A percentile compares a stretch with the other conserved stretches of the same genome.
phyloP scores from a whole-genome alignment of 306 rosid species.

The Fragaria nilgerrensis region DNA sequence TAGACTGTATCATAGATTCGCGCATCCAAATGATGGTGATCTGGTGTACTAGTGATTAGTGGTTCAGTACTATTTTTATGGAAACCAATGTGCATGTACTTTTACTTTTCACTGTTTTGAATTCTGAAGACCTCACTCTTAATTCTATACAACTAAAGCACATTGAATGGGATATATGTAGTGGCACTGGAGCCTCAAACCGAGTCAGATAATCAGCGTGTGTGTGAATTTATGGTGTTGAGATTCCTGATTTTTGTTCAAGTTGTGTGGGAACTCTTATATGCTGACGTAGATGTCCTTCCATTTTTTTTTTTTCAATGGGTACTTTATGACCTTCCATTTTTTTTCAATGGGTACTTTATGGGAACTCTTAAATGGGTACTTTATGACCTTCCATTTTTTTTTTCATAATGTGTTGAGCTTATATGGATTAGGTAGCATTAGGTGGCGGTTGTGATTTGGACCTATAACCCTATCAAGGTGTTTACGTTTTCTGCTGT shows the following conservation, averaged over 20 bases:
- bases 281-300: background rate
- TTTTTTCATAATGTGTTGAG: background rate
- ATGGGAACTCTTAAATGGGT: background rate
- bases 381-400: background rate
- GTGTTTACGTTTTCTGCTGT: background rate
- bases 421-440: background rate
- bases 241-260: background rate
- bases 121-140: constrained; percentile 2
- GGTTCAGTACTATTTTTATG: background rate
- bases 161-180: background rate
- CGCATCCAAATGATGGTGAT: background rate
- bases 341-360: background rate
- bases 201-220: background rate
- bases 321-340: background rate
- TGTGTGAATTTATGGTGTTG: background rate
- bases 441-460: background rate
- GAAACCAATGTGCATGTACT: background rate
- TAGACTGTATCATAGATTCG: background rate
- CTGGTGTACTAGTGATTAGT: background rate
- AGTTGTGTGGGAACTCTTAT: background rate
- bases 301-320: no score
- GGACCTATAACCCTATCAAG: background rate
- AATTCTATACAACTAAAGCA: background rate
- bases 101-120: background rate
- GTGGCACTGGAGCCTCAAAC: background rate